A percentile compares a stretch with the other conserved stretches of the same genome.
Conservation (phyloP, 164 flowering plant species). For the Platanus orientalis region DNA sequence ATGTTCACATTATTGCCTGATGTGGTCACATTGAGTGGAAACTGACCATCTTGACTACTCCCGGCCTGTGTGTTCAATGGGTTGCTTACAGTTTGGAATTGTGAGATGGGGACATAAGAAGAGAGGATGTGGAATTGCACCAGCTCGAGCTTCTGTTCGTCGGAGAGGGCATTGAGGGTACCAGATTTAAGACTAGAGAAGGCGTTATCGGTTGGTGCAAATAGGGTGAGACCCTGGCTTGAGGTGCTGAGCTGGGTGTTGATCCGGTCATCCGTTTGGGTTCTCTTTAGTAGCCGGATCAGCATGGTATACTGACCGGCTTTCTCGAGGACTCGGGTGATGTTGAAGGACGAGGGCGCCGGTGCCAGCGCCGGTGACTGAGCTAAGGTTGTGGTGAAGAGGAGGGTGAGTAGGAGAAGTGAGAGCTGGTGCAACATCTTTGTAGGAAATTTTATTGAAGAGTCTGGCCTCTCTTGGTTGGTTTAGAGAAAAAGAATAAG, state of each 20-base stretch:
- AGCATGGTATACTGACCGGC: slow-evolving; percentile 30
- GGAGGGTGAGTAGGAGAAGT: slow-evolving; percentile 12
- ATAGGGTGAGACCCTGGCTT: slow-evolving; percentile 60
- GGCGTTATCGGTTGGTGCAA: slow-evolving; percentile 75
- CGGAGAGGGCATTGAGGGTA: slow-evolving; percentile 58
- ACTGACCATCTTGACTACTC: slow-evolving; percentile 31
- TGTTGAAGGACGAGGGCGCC: slow-evolving; percentile 27
- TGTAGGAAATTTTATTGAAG: background rate
- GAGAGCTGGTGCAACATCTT: slow-evolving; percentile 14
- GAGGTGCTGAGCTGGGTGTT: slow-evolving; percentile 65
- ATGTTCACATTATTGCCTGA: slow-evolving; percentile 58
- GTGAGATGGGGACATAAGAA: slow-evolving; percentile 32
- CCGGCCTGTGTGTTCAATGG: slow-evolving; percentile 87
- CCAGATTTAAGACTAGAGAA: slow-evolving; percentile 62
- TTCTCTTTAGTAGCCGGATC: slow-evolving; percentile 33
- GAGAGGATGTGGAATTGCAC: slow-evolving; percentile 75
- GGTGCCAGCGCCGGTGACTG: too few relatives aligned
- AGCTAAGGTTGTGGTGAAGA: slow-evolving; percentile 12
- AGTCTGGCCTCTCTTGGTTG: background rate
- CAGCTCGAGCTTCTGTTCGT: slow-evolving; percentile 51
- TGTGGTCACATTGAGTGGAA: slow-evolving; percentile 71
- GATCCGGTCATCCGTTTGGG: slow-evolving; percentile 48
- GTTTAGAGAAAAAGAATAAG: background rate
- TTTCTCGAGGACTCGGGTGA: slow-evolving; percentile 26
- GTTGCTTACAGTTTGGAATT: slow-evolving; percentile 81